A percentile compares a stretch with the other conserved stretches of the same genome.
phyloP scores from a whole-genome alignment of 73 alveolate genomes.

The Chromera velia region DNA sequence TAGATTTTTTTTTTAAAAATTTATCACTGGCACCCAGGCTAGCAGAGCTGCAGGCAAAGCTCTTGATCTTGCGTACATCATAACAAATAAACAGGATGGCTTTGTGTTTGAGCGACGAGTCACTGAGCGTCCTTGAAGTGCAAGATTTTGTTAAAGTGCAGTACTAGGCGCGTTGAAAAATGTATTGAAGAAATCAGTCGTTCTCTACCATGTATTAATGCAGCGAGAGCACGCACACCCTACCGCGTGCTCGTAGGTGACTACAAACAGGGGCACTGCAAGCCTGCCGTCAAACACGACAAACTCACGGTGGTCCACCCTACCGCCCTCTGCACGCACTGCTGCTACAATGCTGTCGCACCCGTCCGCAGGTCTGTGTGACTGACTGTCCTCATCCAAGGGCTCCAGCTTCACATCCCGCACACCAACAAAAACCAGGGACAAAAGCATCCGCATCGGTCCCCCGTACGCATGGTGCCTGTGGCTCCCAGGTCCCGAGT shows the following conservation, averaged over 20 bases:
- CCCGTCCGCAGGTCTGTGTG: background rate
- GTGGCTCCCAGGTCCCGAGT: background rate
- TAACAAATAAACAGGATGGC: no score
- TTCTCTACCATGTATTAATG: no score
- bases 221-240: background rate
- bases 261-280: background rate
- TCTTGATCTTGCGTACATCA: no score
- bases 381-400: background rate
- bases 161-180: no score
- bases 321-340: slow-evolving; percentile 1
- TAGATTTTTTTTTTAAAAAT: no score
- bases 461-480: background rate
- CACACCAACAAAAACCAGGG: background rate
- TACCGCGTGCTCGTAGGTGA: background rate
- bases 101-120: no score
- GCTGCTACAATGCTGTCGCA: slow-evolving; percentile 1
- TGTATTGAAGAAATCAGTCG: no score
- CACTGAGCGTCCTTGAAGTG: no score
- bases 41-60: no score
- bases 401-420: background rate
- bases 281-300: slow-evolving; percentile 4
- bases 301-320: slow-evolving; percentile 10
- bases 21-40: no score
- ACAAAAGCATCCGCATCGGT: background rate
- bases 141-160: no score